Evolutionary conservation across 108 stramenopile species (phyloP).

Genomic region (Cyclostephanos tholiformis): DNA sequence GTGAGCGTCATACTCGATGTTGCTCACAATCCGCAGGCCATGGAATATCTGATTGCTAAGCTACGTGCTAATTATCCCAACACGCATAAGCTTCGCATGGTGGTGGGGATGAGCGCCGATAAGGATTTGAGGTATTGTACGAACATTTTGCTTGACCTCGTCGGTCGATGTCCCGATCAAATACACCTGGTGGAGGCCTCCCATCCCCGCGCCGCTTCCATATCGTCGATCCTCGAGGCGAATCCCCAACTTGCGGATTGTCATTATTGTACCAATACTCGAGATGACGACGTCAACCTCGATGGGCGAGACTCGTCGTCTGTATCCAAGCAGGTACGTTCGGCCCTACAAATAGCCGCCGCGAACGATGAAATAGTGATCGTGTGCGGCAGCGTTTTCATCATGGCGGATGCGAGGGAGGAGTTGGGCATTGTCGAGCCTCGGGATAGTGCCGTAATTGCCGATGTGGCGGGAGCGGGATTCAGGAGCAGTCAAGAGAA

Average conservation of each 20-base stretch:
- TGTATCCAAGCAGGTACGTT: slow-evolving; percentile 66
- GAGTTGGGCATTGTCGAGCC: slow-evolving; percentile 87
- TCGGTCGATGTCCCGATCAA: slow-evolving; percentile 29
- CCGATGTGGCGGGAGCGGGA: slow-evolving; percentile 80
- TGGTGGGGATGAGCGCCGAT: slow-evolving; percentile 92
- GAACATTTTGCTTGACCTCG: slow-evolving; percentile 46
- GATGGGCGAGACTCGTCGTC: slow-evolving; percentile 29
- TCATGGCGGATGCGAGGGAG: slow-evolving; percentile 95
- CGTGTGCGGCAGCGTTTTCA: slow-evolving; percentile 94
- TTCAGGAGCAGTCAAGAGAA: slow-evolving; percentile 81
- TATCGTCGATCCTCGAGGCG: slow-evolving; percentile 64
- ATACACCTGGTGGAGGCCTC: slow-evolving; percentile 86
- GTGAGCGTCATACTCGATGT: slow-evolving; percentile 90
- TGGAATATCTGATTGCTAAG: slow-evolving; percentile 81
- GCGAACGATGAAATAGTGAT: slow-evolving; percentile 72
- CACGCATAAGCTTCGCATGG: slow-evolving; percentile 61
- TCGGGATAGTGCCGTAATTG: slow-evolving; percentile 81
- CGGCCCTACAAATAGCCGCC: slow-evolving; percentile 62
- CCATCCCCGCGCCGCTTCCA: slow-evolving; percentile 82
- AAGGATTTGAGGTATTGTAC: slow-evolving; percentile 89
- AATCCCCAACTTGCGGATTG: slow-evolving; percentile 43
- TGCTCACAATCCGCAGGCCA: slow-evolving; percentile 96
- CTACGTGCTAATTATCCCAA: slow-evolving; percentile 56
- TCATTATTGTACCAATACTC: slow-evolving; percentile 43
- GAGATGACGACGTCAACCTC: neutral